These are phyloP conservation scores for Mycena sanguinolenta DNA, from an alignment of 768 basidiomycete genomes.

Conservation along the genomic window DNA sequence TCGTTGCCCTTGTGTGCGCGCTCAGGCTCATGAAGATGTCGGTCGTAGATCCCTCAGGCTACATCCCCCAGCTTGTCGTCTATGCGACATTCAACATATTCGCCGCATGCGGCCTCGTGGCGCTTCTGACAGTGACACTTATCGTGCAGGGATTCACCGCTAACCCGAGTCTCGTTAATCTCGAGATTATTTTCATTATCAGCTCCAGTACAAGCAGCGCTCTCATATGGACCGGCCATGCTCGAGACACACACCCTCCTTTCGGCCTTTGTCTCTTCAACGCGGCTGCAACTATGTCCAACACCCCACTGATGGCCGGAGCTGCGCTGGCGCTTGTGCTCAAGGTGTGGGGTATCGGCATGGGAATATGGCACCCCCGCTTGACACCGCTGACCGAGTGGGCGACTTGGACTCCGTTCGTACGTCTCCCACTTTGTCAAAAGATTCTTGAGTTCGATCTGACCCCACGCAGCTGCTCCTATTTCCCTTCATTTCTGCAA, in stretches of 20 bases:
- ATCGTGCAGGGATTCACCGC: slow-evolving; percentile 1
- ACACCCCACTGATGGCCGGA: slow-evolving; percentile 19
- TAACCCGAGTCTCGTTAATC: slow-evolving; percentile 22
- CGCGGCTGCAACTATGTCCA: slow-evolving; percentile 21
- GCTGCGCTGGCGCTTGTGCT: slow-evolving; percentile 21
- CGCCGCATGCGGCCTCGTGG: neutral
- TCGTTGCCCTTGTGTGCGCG: no score
- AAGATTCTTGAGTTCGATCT: neutral
- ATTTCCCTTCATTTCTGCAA: slow-evolving; percentile 9
- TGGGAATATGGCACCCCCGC: slow-evolving; percentile 17
- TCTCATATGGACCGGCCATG: slow-evolving; percentile 33
- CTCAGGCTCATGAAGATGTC: slow-evolving; percentile 10
- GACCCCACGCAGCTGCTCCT: slow-evolving; percentile 10
- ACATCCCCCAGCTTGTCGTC: slow-evolving; percentile 19
- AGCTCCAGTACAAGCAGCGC: slow-evolving; percentile 5
- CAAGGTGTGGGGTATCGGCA: slow-evolving; percentile 23
- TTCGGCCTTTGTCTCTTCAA: slow-evolving; percentile 26
- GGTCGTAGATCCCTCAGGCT: slow-evolving; percentile 20
- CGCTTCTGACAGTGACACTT: slow-evolving; percentile 19
- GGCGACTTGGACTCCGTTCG: slow-evolving; percentile 27
- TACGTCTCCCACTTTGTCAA: neutral
- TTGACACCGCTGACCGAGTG: neutral
- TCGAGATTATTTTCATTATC: slow-evolving; percentile 29
- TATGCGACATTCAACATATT: slow-evolving; percentile 31
- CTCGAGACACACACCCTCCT: slow-evolving; percentile 20